These are phyloP conservation scores for Leavenworthia alabamica DNA, from an alignment of 345 rosid genomes.

Conservation along the genomic window DNA sequence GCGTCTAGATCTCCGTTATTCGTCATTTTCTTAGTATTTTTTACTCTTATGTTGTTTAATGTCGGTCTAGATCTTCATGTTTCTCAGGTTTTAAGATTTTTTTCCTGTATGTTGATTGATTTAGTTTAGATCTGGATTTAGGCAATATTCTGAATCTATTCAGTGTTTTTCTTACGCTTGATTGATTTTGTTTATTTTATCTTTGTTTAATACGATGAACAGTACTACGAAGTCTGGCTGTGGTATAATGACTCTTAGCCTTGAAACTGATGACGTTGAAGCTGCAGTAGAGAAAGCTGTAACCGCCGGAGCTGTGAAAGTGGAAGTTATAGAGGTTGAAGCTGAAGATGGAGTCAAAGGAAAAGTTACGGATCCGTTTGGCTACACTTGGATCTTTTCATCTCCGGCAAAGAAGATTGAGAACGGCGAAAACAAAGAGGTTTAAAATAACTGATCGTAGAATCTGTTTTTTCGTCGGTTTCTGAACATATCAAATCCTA, in stretches of 20 bases:
- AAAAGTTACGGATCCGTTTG: slow-evolving; percentile 75
- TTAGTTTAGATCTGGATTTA: slow-evolving; percentile 6
- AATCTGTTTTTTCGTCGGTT: slow-evolving; percentile 25
- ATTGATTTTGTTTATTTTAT: too few relatives aligned
- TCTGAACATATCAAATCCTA: background rate
- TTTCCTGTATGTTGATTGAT: too few relatives aligned
- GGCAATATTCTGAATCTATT: background rate
- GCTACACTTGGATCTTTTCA: slow-evolving; percentile 60
- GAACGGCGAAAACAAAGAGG: slow-evolving; percentile 25
- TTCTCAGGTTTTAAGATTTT: background rate
- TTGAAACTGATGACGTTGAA: slow-evolving; percentile 67
- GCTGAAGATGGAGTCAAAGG: slow-evolving; percentile 47
- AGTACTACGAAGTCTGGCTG: slow-evolving; percentile 39
- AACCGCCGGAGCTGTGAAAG: slow-evolving; percentile 55
- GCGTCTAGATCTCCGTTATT: too few relatives aligned
- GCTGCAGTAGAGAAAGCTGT: slow-evolving; percentile 63
- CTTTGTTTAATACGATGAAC: background rate
- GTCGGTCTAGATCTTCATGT: background rate
- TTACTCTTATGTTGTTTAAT: too few relatives aligned
- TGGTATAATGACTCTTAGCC: slow-evolving; percentile 20
- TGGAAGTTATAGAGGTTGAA: slow-evolving; percentile 41
- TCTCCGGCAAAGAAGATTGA: slow-evolving; percentile 38
- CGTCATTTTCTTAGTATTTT: too few relatives aligned
- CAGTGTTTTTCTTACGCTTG: background rate
- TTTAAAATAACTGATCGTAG: slow-evolving; percentile 25